Evolutionary conservation across 352 stramenopile species (phyloP), one percentile per base, ranked within the genome.

Genomic region (Phytopythium litorale): DNA sequence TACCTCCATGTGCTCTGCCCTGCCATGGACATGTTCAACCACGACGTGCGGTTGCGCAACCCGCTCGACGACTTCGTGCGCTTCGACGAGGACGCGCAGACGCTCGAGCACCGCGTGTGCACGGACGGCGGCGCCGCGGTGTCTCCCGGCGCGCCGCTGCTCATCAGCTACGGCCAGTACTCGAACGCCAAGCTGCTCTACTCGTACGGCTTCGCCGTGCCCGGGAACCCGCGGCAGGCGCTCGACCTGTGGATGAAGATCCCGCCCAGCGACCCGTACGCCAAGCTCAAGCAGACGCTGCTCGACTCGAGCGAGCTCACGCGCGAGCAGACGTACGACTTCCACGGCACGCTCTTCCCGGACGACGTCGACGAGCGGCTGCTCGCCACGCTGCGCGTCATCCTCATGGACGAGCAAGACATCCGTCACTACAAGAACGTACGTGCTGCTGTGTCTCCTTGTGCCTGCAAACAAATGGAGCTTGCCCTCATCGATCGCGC

Each of bases 101-200:
- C 76, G 57, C 61, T 88, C 56, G 66, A 65, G 21, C 74, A 86
- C 58, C 71, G 74, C 58, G 71, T 84, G 30, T 46, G 16, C 54
- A 50, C 64, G n/a, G 60, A 60, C 19, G 55, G 58, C 37, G 76
- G 76, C 33, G 66, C 62, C 11, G 53, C 68, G 3, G 64, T 72
- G 16, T 59, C 63, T 43, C 45, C 73, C 11, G 65, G 69, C 15
- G 70, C 68, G 11, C 59, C 81, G 7, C 65, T 89, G 46, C 60
- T 75, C 16, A 87, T 91, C 37, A 84, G 82, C 51, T 92, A 91
- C 40, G 84, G 84, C 0, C 77, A 76, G 62, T 92, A 92, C 62
- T 83, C 77, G 49, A 91, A 92, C 42, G 81, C 84, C 11, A 92
- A 92, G 53, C 65, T 92, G 50, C 76, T 92, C 28, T 92, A 91